Base-by-base conservation (phyloP, 2,329 filamentous ascomycete species). In the Pseudocercospora fuligena region DNA sequence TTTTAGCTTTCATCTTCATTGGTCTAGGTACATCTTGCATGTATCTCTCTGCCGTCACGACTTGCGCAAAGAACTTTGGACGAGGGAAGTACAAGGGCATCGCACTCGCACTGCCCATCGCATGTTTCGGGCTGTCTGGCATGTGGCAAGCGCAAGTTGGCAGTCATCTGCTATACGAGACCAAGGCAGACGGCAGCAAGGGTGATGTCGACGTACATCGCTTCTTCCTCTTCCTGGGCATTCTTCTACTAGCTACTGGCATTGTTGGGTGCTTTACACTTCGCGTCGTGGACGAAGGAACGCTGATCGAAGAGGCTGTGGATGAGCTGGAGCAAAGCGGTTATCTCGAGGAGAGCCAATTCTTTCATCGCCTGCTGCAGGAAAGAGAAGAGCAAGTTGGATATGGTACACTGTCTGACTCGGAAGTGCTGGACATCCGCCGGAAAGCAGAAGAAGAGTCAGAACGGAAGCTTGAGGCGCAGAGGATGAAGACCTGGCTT, bases 61-160 rank as follows among this genome's bases (percentile, higher is more conserved):
- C 94, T 0, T 97, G 93, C 76, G 95, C 95, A 40, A 99, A 99
- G 88, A 99, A 98, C 81, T 99, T 98, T 80, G 94, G 94, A 58
- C 89, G 91, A 67, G 93, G 93, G 3, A 92, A 90, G 75, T 90
- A 96, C 75, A 91, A 94, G 74, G 95, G 95, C 0, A 82, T 99
- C 60, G 94, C 96, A 67, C 85, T 99, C 63, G 94, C 94, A 1
- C 85, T 92, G 66, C 95, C 95, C 1, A 97, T 98, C 77, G 93
- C 95, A 0, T 90, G 92, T 6, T 97, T 97, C 77, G 95, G 95
- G 0, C 80, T 99, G 64, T 97, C 94, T 76, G 93, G 94, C 57
- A 94, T 99, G 91, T 97, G 95, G 92, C 86, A 95, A 80, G 96
- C 93, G 74, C 94, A 98, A 81, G 82, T 97, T 25, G 94, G 90